phyloP scores from a whole-genome alignment of 1,284 basidiomycete genomes.

The Cutaneotrichosporon cutaneum region DNA sequence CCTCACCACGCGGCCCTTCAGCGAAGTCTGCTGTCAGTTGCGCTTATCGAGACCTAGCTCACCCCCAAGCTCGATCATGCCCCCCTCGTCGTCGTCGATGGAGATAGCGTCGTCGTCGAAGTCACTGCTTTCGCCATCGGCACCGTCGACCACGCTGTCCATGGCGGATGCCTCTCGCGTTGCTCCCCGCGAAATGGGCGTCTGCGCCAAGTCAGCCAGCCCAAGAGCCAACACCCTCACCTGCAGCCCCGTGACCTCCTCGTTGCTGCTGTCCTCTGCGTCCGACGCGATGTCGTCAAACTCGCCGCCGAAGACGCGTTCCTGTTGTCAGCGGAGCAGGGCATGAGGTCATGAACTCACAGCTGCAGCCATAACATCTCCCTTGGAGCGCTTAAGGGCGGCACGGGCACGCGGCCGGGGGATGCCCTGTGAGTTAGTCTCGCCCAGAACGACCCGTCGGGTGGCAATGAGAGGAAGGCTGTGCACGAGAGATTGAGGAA shows the following conservation, averaged over 20 bases:
- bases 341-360: conserved; percentile 58
- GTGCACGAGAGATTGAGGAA: neutral
- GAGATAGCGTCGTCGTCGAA: conserved; percentile 40
- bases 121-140: conserved; percentile 42
- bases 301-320: conserved; percentile 62
- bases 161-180: neutral
- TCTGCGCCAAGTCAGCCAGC: neutral
- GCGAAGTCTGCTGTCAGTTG: conserved; percentile 21
- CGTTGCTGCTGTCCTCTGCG: conserved; percentile 53
- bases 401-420: conserved; percentile 71
- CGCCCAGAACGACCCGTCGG: neutral
- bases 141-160: neutral
- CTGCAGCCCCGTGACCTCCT: conserved; percentile 11
- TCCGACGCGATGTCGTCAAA: conserved; percentile 63
- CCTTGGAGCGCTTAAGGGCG: conserved; percentile 68
- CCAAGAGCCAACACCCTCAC: neutral
- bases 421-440: conserved; percentile 62
- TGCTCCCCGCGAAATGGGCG: neutral
- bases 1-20: conserved; percentile 54
- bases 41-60: conserved; percentile 38
- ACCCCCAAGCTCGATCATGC: conserved; percentile 37
- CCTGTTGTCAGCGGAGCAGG: conserved; percentile 28
- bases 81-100: conserved; percentile 20
- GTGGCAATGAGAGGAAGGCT: neutral
- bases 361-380: conserved; percentile 83